Evolutionary conservation across 2,329 filamentous ascomycete species (phyloP), one percentile per base, ranked within the genome.

Genomic region (Blastomyces gilchristii): DNA sequence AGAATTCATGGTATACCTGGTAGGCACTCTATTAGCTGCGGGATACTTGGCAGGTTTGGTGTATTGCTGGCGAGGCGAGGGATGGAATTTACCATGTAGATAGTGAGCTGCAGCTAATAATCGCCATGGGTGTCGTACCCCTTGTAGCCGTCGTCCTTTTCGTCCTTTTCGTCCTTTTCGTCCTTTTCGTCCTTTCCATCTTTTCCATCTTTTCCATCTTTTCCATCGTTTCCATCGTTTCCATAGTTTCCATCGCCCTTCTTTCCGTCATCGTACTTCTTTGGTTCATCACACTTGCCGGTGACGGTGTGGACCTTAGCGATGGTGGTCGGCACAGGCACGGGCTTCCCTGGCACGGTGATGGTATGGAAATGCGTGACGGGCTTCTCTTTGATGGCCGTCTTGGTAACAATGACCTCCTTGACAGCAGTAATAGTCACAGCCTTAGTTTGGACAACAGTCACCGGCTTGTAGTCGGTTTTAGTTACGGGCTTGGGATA

Each of bases 381-480:
- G n/a, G 47, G 47, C 34, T 61, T 61, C 34, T 61, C 50, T 2
- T 61, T 49, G 34, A 53, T n/a, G 37, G 47, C 59, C 43, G 47
- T 37, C 58, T 63, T 56, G 12, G 60, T 62, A 39, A 62, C 50
- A 12, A 39, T 62, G 22, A 56, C 28, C 11, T 52, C 9, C 43
- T 62, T 62, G 43, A 25, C n/a, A 18, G 39, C 61, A 37, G 61
- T 62, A 31, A 59, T 31, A 52, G 62, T 63, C 18, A 60, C 45
- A 14, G 57, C 31, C 54, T 63, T 60, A 16, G 45, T 41, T 12
- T 63, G 43, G 31, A 50, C 25, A 22, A 63, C 62, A n/a, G 62
- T 59, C 9, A 60, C 37, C 9, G 57, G 58, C 39, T 63, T 63
- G 57, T 60, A 63, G 14, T 63, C 62, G 41, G 31, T 59, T 18